Percentiles rank a stretch among this genome's conserved stretches.
Conservation (phyloP, 2,329 filamentous ascomycete species). For the Microdochium bolleyi region DNA sequence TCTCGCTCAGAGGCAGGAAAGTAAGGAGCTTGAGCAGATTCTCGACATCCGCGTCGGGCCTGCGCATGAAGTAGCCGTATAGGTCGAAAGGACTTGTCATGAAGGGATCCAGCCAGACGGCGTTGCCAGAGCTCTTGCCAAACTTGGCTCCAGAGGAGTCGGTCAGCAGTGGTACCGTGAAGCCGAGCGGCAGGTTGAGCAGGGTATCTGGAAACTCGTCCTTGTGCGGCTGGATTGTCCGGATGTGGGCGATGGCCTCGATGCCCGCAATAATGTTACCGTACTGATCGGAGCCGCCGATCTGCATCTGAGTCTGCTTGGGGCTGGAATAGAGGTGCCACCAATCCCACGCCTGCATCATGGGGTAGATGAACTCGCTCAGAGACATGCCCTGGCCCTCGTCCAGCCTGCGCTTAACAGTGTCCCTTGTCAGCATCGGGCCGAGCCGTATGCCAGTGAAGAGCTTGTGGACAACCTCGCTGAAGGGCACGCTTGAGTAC, state of each 20-base stretch:
- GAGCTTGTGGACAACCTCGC: conserved; percentile 68
- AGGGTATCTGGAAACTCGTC: conserved; percentile 29
- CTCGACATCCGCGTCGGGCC: conserved; percentile 74
- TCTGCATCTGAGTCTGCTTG: conserved; percentile 69
- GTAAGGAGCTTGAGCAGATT: conserved; percentile 83
- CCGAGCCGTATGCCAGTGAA: conserved; percentile 71
- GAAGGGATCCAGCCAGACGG: conserved; percentile 80
- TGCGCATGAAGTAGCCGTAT: conserved; percentile 83
- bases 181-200: conserved; percentile 61
- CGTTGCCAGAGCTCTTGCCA: conserved; percentile 90
- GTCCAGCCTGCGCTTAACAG: conserved; percentile 77
- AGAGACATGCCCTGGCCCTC: conserved; percentile 89
- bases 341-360: conserved; percentile 96
- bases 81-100: conserved; percentile 79
- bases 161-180: conserved; percentile 86
- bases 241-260: conserved; percentile 72
- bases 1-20: conserved; percentile 67
- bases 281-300: conserved; percentile 92
- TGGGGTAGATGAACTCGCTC: conserved; percentile 85
- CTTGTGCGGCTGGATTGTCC: conserved; percentile 42
- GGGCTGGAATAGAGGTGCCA: conserved; percentile 70
- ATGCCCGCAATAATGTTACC: conserved; percentile 92
- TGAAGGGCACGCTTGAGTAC: conserved; percentile 64
- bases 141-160: conserved; percentile 83
- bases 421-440: conserved; percentile 81